Evolutionary conservation across 495 filamentous ascomycete genomes (phyloP), one percentile per base, ranked within the genome.

Genomic region (Bathelium albidoporum): DNA sequence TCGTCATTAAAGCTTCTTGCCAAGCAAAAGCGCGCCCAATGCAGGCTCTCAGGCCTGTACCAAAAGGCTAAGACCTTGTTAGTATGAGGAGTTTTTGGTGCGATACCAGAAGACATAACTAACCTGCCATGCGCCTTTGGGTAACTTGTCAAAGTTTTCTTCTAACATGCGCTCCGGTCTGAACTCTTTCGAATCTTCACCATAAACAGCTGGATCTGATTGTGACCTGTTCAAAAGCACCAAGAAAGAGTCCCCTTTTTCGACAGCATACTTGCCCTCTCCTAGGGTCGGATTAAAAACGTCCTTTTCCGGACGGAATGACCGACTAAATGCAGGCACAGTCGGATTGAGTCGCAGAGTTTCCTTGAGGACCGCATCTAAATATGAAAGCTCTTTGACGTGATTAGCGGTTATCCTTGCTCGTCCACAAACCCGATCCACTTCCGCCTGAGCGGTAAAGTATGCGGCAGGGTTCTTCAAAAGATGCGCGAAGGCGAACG

Each of bases 301-400:
- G n/a, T 80, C 44, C 32, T 72, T 75, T 66, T 75, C 73, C 31
- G 65, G 65, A 14, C 62, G 39, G 32, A 72, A 71, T 28, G 67
- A 45, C 52, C 72, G 70, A 9, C 65, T 65, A 73, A 89, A 85
- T 1, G 78, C 75, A 0, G 86, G 80, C 20, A 88, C 89, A 2
- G 87, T 83, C 2, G 88, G 81, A 34, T 73, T 76, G 1, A 91
- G 72, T 58, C 89, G 83, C 0, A 92, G 76, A 0, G 89, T 85
- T 73, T 94, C 89, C 0, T 86, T 80, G 65, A 94, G 76, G 29
- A 84, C 73, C 24, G 82, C 86, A n/a, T 79, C 81, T 64, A 89
- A 74, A 69, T 89, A 90, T 0, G 77, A 74, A 7, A 91, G 74
- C 64, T 87, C 86, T 2, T 81, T 78, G 68, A 91, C 74, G 67